phyloP scores from a whole-genome alignment of 2,329 filamentous ascomycete genomes.

The Talaromyces sp. region DNA sequence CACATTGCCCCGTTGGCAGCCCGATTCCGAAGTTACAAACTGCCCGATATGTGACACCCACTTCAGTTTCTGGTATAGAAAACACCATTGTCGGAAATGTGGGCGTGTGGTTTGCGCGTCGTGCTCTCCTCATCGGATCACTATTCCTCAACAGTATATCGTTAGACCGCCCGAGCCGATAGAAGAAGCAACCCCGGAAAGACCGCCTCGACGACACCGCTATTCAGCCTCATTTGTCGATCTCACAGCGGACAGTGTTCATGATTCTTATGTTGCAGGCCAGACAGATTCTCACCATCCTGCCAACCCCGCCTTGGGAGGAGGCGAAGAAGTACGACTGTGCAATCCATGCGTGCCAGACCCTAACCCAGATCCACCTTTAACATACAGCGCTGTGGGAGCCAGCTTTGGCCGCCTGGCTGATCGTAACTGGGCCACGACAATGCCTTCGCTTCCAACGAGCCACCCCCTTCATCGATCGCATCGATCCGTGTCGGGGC shows the following conservation, averaged over 20 bases:
- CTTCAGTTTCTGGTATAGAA: slow-evolving; percentile 81
- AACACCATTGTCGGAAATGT: slow-evolving; percentile 96
- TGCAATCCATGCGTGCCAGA: slow-evolving; percentile 71
- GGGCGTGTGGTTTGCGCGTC: slow-evolving; percentile 83
- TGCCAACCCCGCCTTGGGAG: slow-evolving; percentile 51
- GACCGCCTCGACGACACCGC: not conserved
- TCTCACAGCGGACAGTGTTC: slow-evolving; percentile 23
- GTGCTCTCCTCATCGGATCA: slow-evolving; percentile 92
- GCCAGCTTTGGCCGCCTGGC: slow-evolving; percentile 14
- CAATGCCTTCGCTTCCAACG: slow-evolving; percentile 10
- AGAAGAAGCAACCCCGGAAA: slow-evolving; percentile 14
- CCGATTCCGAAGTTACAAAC: slow-evolving; percentile 72
- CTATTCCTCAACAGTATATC: slow-evolving; percentile 88
- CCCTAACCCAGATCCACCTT: slow-evolving; percentile 56
- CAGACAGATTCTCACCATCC: slow-evolving; percentile 13
- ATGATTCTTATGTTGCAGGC: not conserved
- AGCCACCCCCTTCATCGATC: slow-evolving; percentile 20
- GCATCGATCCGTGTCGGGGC: slow-evolving; percentile 22
- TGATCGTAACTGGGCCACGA: slow-evolving; percentile 11
- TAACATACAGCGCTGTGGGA: slow-evolving; percentile 24
- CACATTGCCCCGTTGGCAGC: slow-evolving; percentile 75
- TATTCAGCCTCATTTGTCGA: slow-evolving; percentile 41
- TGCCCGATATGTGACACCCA: slow-evolving; percentile 79
- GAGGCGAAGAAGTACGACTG: slow-evolving; percentile 63
- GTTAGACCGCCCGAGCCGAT: slow-evolving; percentile 63